Base-by-base conservation (phyloP, 495 filamentous ascomycete genomes). In the Neurospora tetrasperma region DNA sequence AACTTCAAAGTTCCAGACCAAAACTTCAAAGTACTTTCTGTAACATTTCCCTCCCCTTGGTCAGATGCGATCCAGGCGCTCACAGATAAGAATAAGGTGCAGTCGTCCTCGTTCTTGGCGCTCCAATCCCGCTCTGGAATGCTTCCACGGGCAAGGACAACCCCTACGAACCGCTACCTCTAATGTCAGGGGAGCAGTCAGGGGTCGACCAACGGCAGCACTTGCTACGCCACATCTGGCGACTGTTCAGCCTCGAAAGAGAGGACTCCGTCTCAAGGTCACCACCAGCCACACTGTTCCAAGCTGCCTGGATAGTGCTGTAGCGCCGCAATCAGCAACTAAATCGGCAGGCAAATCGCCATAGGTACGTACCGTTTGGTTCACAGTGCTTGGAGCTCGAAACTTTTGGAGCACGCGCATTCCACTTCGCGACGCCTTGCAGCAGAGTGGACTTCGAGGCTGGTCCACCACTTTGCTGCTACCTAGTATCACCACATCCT, bases 341-440 rank as follows among this genome's bases (percentile, higher is more conserved):
- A 3, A 31, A 31, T 31, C 27, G 27, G 27, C 27, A 31, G 35
- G 4, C 35, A 38, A 38, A 38, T 38, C 35, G 35, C 35, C 35
- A 5, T 38, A n/a, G n/a, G n/a, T n/a, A 35, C 23, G 23, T 23
- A 38, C 35, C 35, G 5, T 4, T 38, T 5, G 35, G 4, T 39
- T 43, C 16, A 44, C 42, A 44, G 42, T 39, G 42, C 42, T 46
- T 46, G 54, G 54, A 62, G 54, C 54, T 62, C 54, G 54, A 62
- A 62, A 62, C 54, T 62, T 62, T 62, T 62, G 54, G 54, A 62
- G 54, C 54, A 62, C 54, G 54, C 54, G 54, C 54, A 62, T 62
- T 46, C 46, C 46, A 54, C 43, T 23, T 31, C 54, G 54, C 54
- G 54, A 31, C 54, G 54, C 54, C 54, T 62, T 62, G 54, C 54